Conservation (phyloP, 352 stramenopile genomes). For the Globisporangium carolinianum region DNA sequence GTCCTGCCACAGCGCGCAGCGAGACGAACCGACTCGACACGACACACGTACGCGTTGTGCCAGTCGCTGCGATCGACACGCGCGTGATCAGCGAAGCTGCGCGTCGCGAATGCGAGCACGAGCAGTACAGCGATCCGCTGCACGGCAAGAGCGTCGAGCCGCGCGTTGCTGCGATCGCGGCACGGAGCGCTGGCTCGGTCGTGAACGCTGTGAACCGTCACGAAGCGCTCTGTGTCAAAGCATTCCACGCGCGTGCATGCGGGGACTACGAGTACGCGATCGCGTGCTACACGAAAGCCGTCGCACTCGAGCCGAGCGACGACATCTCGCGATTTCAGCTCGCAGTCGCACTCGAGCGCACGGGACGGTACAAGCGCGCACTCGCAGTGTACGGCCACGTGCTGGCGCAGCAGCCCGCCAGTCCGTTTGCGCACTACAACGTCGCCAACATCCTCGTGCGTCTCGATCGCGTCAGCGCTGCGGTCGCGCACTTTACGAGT, state of each 20-base stretch:
- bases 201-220: constrained; percentile 28
- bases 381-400: constrained; percentile 30
- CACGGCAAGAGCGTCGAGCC: constrained; percentile 43
- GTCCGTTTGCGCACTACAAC: constrained; percentile 49
- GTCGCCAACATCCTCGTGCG: constrained; percentile 49
- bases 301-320: constrained; percentile 13
- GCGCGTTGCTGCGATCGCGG: constrained; percentile 14
- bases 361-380: constrained; percentile 22
- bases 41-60: not conserved
- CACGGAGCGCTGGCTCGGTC: constrained; percentile 16
- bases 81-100: constrained; percentile 37
- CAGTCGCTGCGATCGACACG: constrained; percentile 5
- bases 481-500: constrained; percentile 34
- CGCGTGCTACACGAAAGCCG: constrained; percentile 25
- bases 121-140: constrained; percentile 37
- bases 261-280: constrained; percentile 39
- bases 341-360: constrained; percentile 42
- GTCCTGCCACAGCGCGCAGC: constrained; percentile 5
- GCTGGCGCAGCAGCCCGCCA: constrained; percentile 12
- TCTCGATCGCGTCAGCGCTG: constrained; percentile 21
- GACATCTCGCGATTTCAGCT: constrained; percentile 30
- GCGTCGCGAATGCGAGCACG: constrained; percentile 28
- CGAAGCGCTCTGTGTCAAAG: constrained; percentile 30
- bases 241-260: constrained; percentile 40
- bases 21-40: not conserved